Percentiles rank a stretch among this genome's conserved stretches.
phyloP scores from a whole-genome alignment of 306 rosid species.

The Trifolium subterraneum region DNA sequence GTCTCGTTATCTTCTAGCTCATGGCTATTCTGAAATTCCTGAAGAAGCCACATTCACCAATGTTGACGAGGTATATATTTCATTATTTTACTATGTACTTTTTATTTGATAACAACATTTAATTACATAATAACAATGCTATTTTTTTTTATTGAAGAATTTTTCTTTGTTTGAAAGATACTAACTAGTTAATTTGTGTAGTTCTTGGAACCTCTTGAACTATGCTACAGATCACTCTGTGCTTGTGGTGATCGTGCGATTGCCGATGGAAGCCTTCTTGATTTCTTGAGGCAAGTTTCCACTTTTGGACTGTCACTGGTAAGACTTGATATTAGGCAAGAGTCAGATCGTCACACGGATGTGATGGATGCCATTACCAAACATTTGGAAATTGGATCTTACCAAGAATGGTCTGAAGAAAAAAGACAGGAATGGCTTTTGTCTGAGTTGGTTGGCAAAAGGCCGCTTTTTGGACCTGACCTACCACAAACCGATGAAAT shows the following conservation, averaged over 20 bases:
- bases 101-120: neutral
- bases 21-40: conserved; percentile 86
- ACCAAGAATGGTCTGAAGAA: conserved; percentile 92
- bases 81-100: neutral
- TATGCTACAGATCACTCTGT: conserved; percentile 90
- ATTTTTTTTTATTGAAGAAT: neutral
- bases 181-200: conserved; percentile 55
- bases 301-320: conserved; percentile 93
- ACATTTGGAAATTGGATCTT: conserved; percentile 91
- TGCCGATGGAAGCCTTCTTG: conserved; percentile 97
- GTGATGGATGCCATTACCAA: conserved; percentile 88
- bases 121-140: neutral
- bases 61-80: conserved; percentile 68
- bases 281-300: conserved; percentile 97
- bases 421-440: conserved; percentile 90
- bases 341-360: conserved; percentile 93
- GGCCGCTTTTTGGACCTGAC: conserved; percentile 94
- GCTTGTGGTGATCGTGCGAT: conserved; percentile 87
- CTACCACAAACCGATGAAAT: conserved; percentile 95
- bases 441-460: conserved; percentile 82
- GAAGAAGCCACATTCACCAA: conserved; percentile 84
- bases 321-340: conserved; percentile 96
- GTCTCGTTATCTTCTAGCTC: conserved; percentile 81
- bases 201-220: conserved; percentile 97
- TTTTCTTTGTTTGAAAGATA: conserved; percentile 4